Conservation (phyloP, 148 eudicot genomes). For the Pouteria glomerata region DNA sequence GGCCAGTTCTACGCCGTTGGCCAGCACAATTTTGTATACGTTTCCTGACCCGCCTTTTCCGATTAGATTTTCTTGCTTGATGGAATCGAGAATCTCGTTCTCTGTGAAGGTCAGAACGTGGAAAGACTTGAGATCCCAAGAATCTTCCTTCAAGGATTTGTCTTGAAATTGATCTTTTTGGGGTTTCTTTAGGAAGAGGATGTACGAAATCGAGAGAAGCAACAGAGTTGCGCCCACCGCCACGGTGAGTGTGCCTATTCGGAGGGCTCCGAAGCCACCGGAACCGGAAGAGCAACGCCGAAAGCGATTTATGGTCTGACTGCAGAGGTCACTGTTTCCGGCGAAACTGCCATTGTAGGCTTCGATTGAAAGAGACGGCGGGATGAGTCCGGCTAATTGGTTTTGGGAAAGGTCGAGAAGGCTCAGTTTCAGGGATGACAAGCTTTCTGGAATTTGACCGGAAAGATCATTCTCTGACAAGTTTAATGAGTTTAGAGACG, state of each 20-base stretch:
- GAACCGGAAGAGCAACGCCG: conserved; percentile 38
- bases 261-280: conserved; percentile 13
- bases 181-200: conserved; percentile 30
- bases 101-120: conserved; percentile 72
- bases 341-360: conserved; percentile 62
- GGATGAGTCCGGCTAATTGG: conserved; percentile 56
- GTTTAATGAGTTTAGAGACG: conserved; percentile 55
- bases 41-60: conserved; percentile 96
- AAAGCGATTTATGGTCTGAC: conserved; percentile 45
- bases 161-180: conserved; percentile 21
- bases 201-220: conserved; percentile 28
- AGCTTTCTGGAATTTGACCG: conserved; percentile 58
- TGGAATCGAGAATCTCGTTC: conserved; percentile 68
- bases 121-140: conserved; percentile 88
- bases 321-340: conserved; percentile 77
- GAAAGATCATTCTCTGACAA: conserved; percentile 60
- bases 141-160: conserved; percentile 58
- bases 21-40: conserved; percentile 57
- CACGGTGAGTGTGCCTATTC: conserved; percentile 38
- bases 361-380: conserved; percentile 40
- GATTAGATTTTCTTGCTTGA: conserved; percentile 68
- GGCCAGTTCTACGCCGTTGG: conserved; percentile 62
- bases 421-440: conserved; percentile 57
- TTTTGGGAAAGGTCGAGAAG: conserved; percentile 75
- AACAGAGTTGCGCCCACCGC: conserved; percentile 29